These are phyloP conservation scores for Hericium alpestre DNA, from an alignment of 768 basidiomycete genomes.

Conservation along the genomic window DNA sequence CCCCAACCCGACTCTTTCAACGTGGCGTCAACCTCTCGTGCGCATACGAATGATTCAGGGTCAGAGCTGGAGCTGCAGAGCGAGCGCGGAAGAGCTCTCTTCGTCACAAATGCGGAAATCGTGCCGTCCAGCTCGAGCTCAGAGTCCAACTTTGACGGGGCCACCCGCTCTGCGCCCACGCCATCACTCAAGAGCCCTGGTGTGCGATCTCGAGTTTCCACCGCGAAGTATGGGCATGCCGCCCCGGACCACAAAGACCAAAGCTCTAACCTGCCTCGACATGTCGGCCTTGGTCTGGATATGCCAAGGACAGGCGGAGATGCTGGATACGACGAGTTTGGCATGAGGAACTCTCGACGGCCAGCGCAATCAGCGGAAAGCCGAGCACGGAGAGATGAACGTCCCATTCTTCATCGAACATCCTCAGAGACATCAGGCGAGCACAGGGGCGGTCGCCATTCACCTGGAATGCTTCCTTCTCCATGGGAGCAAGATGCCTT, in stretches of 20 bases:
- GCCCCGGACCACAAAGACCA: neutral
- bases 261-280: neutral
- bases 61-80: neutral
- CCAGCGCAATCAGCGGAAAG: neutral
- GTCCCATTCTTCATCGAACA: too few relatives aligned
- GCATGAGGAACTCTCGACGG: neutral
- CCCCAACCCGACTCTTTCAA: conserved; percentile 7
- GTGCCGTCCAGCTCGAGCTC: conserved; percentile 14
- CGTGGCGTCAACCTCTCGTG: neutral
- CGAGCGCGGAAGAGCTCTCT: conserved; percentile 6
- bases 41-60: neutral
- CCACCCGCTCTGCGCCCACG: neutral
- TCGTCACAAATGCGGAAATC: conserved; percentile 17
- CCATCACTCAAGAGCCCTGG: neutral
- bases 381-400: neutral
- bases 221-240: neutral
- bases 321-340: neutral
- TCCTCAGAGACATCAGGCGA: neutral
- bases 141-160: conserved; percentile 12
- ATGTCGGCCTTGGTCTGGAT: neutral
- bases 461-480: neutral
- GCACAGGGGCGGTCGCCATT: neutral
- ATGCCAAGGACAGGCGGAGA: neutral
- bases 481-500: neutral
- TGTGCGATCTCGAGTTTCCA: neutral